Percentiles rank a stretch among this genome's conserved stretches.
phyloP scores from a whole-genome alignment of 164 flowering plant genomes.

The Chloranthus sessilifolius region DNA sequence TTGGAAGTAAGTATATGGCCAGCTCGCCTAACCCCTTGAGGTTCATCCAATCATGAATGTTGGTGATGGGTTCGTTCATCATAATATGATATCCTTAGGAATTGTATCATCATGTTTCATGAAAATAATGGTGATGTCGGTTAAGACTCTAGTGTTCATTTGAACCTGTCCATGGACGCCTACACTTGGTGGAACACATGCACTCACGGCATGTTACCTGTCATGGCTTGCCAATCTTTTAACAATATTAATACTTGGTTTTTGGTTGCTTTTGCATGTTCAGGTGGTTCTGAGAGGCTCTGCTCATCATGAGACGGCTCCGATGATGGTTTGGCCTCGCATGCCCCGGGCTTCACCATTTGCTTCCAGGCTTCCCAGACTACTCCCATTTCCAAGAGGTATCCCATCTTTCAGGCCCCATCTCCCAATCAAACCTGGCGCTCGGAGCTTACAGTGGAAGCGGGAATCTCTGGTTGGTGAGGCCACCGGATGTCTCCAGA shows the following conservation, averaged over 20 bases:
- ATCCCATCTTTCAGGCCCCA: conserved; percentile 39
- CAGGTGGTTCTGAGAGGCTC: conserved; percentile 65
- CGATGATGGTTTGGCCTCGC: conserved; percentile 50
- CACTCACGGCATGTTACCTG: background rate
- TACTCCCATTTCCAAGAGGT: conserved; percentile 59
- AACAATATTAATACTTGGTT: background rate
- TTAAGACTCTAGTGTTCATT: no score
- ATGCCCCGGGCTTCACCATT: conserved; percentile 45
- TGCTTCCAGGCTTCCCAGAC: conserved; percentile 46
- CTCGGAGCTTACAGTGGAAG: conserved; percentile 91
- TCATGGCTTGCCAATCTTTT: background rate
- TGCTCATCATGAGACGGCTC: conserved; percentile 41
- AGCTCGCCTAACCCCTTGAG: no score
- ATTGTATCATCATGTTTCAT: no score
- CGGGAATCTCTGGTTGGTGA: conserved; percentile 39
- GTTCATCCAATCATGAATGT: no score
- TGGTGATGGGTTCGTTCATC: no score
- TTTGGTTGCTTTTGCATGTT: background rate
- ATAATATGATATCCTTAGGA: no score
- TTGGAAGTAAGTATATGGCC: no score
- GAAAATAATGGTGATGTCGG: no score
- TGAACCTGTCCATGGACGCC: no score
- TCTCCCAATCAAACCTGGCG: conserved; percentile 45
- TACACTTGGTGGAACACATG: background rate
- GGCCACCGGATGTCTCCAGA: conserved; percentile 9